Percentiles rank a stretch among this genome's conserved stretches.
phyloP scores from a whole-genome alignment of 345 rosid species.

The Adansonia digitata region DNA sequence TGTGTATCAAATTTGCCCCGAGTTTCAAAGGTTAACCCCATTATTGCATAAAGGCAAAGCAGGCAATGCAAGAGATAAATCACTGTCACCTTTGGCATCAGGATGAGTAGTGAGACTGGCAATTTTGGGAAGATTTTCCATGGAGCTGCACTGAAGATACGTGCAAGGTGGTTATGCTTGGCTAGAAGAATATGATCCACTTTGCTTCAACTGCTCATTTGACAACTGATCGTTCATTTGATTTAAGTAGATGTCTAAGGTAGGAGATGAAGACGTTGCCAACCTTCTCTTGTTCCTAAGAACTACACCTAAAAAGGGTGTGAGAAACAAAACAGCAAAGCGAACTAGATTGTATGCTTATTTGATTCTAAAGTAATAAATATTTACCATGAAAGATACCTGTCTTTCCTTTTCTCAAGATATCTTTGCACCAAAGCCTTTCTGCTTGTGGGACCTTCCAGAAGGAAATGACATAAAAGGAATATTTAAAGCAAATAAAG shows the following conservation, averaged over 20 bases:
- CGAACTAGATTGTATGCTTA: neutral
- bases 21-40: neutral
- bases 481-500: neutral
- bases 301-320: constrained; percentile 47
- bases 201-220: constrained; percentile 22
- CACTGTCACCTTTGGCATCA: constrained; percentile 8
- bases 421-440: constrained; percentile 16
- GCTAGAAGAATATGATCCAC: constrained; percentile 1
- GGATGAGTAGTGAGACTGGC: neutral
- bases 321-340: constrained; percentile 21
- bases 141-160: neutral
- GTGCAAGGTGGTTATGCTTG: neutral
- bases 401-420: constrained; percentile 20
- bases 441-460: constrained; percentile 12
- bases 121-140: neutral
- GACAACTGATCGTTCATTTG: constrained; percentile 25
- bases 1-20: neutral
- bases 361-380: neutral
- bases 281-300: constrained; percentile 40
- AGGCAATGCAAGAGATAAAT: neutral
- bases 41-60: neutral
- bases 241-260: constrained; percentile 24
- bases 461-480: neutral
- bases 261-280: constrained; percentile 27
- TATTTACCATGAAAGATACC: constrained; percentile 15